Conservation (phyloP, 2,329 filamentous ascomycete genomes). For the Raffaelea albimanens region DNA sequence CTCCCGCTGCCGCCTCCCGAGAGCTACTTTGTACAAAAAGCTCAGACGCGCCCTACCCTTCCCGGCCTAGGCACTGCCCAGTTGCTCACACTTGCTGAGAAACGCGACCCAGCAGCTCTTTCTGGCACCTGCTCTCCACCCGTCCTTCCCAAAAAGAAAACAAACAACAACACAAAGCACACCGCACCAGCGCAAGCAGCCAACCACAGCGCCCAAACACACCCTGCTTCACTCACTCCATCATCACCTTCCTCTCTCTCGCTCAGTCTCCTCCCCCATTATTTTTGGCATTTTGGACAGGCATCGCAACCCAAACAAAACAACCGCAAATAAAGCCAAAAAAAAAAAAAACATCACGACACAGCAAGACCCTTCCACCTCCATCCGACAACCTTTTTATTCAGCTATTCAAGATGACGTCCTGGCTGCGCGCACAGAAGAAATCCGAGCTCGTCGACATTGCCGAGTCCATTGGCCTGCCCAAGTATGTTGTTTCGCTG, state of each 20-base stretch:
- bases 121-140: too few species aligned
- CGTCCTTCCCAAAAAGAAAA: neutral
- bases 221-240: neutral
- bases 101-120: neutral
- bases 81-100: neutral
- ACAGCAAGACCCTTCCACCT: neutral
- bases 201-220: neutral
- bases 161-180: neutral
- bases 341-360: neutral
- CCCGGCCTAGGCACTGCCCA: neutral
- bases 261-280: neutral
- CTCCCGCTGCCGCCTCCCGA: too few species aligned
- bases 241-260: neutral
- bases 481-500: constrained; percentile 45
- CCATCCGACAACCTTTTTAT: neutral
- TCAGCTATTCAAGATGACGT: constrained; percentile 17
- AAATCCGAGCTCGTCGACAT: constrained; percentile 72
- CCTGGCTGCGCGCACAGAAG: constrained; percentile 72
- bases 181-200: too few species aligned
- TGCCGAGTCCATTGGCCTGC: constrained; percentile 59
- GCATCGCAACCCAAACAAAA: constrained; percentile 1
- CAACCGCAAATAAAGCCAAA: constrained; percentile 1
- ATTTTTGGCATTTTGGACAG: neutral
- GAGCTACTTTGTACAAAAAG: too few species aligned
- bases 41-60: neutral